Conservation (phyloP, 2,329 filamentous ascomycete species). For the Pseudodiploospora longispora region DNA sequence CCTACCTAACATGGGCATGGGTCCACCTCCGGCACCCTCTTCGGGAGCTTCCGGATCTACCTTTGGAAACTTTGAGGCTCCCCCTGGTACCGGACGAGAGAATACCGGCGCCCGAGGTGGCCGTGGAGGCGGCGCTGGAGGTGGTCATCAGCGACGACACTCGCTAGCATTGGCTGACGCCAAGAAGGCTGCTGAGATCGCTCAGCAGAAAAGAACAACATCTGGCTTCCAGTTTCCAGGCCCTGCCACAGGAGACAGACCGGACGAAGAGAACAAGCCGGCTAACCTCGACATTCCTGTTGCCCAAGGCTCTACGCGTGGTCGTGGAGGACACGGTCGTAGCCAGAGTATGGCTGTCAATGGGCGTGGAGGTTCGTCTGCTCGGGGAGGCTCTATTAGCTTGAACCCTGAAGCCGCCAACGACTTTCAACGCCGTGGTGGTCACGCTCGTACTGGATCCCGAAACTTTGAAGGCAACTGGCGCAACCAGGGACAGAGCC, state of each 20-base stretch:
- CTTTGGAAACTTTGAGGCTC: slow-evolving; percentile 71
- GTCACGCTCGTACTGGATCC: slow-evolving; percentile 75
- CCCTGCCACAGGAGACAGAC: slow-evolving; percentile 57
- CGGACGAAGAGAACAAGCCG: slow-evolving; percentile 39
- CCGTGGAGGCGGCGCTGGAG: slow-evolving; percentile 56
- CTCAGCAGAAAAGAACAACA: slow-evolving; percentile 92
- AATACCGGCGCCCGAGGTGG: slow-evolving; percentile 53
- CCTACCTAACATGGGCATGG: slow-evolving; percentile 85
- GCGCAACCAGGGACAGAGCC: slow-evolving; percentile 68
- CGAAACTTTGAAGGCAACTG: slow-evolving; percentile 98
- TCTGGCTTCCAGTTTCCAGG: slow-evolving; percentile 92
- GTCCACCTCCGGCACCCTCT: slow-evolving; percentile 81
- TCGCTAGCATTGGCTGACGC: slow-evolving; percentile 91
- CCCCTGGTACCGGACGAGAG: slow-evolving; percentile 28
- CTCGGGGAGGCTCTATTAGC: slow-evolving; percentile 50
- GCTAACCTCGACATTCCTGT: slow-evolving; percentile 25
- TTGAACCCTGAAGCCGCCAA: slow-evolving; percentile 36
- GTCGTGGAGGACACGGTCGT: slow-evolving; percentile 58
- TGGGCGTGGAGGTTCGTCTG: slow-evolving; percentile 59
- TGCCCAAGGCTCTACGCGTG: slow-evolving; percentile 36
- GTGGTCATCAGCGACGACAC: slow-evolving; percentile 87
- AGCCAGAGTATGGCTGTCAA: slow-evolving; percentile 88
- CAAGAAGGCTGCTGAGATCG: slow-evolving; percentile 93
- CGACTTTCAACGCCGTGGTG: slow-evolving; percentile 70
- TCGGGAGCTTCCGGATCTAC: slow-evolving; percentile 73